Evolutionary conservation across 768 basidiomycete genomes (phyloP).

Genomic region (Mycena belliarum): DNA sequence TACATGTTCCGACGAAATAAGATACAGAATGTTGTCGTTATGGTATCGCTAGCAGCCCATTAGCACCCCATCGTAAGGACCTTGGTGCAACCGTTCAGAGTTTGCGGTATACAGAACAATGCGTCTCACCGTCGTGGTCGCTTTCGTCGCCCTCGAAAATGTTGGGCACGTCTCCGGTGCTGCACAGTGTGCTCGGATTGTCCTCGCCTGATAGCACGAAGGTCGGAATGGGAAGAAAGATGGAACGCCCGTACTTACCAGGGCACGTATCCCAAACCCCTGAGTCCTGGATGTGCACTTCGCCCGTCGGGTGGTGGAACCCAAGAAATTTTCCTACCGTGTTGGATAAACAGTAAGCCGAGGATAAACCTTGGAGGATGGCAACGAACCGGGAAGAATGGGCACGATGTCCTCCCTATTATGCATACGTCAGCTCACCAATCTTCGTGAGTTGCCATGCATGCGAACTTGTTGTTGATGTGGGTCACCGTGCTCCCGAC

Average conservation of each 20-base stretch:
- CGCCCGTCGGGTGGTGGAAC: conserved; percentile 47
- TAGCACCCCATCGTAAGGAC: too few relatives aligned
- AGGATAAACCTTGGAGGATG: background rate
- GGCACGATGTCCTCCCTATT: conserved; percentile 39
- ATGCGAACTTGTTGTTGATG: conserved; percentile 51
- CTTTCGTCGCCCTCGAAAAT: conserved; percentile 43
- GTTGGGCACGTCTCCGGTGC: conserved; percentile 51
- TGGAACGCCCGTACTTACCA: conserved; percentile 32
- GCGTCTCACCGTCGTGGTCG: conserved; percentile 48
- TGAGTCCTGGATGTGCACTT: conserved; percentile 38
- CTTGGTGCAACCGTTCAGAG: too few relatives aligned
- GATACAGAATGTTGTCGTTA: too few relatives aligned
- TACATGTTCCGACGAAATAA: too few relatives aligned
- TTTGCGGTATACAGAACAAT: too few relatives aligned
- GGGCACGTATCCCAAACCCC: conserved; percentile 57
- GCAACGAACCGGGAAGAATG: conserved; percentile 34
- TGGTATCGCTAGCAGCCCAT: too few relatives aligned
- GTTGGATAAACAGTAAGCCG: conserved; percentile 23
- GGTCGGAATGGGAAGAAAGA: background rate
- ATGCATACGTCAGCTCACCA: background rate
- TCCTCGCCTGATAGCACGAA: conserved; percentile 52
- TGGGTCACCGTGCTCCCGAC: conserved; percentile 45
- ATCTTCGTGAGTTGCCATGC: background rate
- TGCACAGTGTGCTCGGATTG: conserved; percentile 53
- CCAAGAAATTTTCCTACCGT: conserved; percentile 41